Percentiles rank a stretch among this genome's conserved stretches.
phyloP scores from a whole-genome alignment of 257 asterid species.

The Fraxinus excelsior region DNA sequence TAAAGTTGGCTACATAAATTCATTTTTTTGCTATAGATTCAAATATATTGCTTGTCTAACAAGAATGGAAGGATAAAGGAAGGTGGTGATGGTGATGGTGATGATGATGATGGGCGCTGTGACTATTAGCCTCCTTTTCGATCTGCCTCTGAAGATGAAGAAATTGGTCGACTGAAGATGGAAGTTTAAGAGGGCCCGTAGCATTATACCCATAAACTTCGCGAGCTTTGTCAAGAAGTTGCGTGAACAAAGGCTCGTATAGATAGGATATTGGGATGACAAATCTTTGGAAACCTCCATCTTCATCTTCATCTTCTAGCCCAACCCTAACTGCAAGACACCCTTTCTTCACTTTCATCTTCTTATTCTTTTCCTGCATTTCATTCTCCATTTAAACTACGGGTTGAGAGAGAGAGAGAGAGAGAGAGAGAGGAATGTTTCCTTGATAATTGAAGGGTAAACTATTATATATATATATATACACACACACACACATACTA shows the following conservation, averaged over 20 bases:
- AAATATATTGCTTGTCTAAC: background rate
- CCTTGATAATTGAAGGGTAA: no score
- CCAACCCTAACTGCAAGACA: conserved; percentile 50
- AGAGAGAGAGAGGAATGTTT: background rate
- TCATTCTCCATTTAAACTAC: background rate
- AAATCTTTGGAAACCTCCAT: conserved; percentile 21
- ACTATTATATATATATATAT: no score
- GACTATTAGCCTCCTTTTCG: conserved; percentile 17
- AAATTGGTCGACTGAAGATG: conserved; percentile 32
- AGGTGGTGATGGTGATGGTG: conserved; percentile 15
- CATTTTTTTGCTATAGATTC: no score
- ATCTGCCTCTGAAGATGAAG: conserved; percentile 31
- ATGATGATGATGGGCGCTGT: background rate
- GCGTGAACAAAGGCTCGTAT: conserved; percentile 29
- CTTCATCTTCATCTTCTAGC: conserved; percentile 35
- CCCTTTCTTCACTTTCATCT: conserved; percentile 54
- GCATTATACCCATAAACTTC: conserved; percentile 38
- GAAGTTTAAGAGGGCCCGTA: conserved; percentile 24
- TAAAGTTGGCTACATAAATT: no score
- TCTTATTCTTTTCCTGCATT: conserved; percentile 30
- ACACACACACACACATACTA: no score
- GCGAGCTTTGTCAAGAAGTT: conserved; percentile 39
- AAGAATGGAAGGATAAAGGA: conserved; percentile 17
- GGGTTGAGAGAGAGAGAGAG: background rate
- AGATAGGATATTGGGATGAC: conserved; percentile 36